phyloP scores from a whole-genome alignment of 768 basidiomycete genomes.

The Favolaschia claudopus region DNA sequence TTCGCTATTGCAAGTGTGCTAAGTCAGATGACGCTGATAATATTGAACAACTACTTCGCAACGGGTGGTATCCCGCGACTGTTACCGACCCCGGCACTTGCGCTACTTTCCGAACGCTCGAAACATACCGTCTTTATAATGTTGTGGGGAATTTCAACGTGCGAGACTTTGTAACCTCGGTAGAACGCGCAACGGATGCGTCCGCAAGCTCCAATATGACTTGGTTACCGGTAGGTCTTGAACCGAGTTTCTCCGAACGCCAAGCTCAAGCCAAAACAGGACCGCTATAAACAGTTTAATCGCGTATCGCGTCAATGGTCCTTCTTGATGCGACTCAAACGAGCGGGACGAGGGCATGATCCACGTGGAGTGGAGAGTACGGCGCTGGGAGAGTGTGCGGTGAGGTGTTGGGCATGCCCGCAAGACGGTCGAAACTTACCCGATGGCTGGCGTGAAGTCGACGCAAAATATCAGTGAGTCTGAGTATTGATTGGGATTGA shows the following conservation, averaged over 20 bases:
- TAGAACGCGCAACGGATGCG: slow-evolving; percentile 7
- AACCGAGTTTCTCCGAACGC: neutral
- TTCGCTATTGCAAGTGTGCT: neutral
- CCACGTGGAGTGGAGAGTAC: neutral
- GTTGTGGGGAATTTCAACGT: slow-evolving; percentile 15
- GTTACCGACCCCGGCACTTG: slow-evolving; percentile 15
- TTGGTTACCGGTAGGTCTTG: neutral
- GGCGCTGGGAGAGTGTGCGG: slow-evolving; percentile 10
- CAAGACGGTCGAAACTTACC: slow-evolving; percentile 23
- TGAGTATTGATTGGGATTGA: neutral
- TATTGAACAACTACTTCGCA: neutral
- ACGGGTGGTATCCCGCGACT: slow-evolving; percentile 12
- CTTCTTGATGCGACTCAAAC: neutral
- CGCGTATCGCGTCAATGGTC: neutral
- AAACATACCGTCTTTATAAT: slow-evolving; percentile 15
- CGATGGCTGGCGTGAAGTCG: slow-evolving; percentile 13
- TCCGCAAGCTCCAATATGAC: neutral
- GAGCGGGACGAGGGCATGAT: slow-evolving; percentile 1
- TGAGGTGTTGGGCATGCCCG: slow-evolving; percentile 29
- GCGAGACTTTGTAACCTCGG: neutral
- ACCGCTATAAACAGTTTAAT: slow-evolving; percentile 6
- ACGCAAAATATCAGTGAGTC: slow-evolving; percentile 1
- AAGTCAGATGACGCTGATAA: neutral
- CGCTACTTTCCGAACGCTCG: slow-evolving; percentile 1
- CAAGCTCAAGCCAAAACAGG: neutral